A percentile compares a stretch with the other conserved stretches of the same genome.
These are phyloP conservation scores for Magnolia changhungtana DNA, from an alignment of 164 flowering plant genomes.

Conservation along the genomic window DNA sequence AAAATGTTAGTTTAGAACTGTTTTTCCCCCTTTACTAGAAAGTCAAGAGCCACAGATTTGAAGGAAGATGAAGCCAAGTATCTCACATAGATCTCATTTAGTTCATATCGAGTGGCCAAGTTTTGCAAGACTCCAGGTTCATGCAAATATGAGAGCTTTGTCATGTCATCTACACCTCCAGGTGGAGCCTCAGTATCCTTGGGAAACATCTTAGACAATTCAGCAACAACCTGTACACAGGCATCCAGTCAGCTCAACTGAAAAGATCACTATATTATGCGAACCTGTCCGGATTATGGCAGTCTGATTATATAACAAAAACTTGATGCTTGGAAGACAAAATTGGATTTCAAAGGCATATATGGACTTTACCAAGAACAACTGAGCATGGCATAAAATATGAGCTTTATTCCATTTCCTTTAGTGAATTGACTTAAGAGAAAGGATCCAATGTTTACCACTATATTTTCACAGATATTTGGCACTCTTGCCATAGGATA, in stretches of 20 bases:
- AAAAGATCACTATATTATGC: neutral
- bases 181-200: conserved; percentile 96
- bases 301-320: too few species aligned
- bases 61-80: neutral
- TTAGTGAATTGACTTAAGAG: too few species aligned
- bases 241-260: conserved; percentile 6
- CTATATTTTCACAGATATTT: too few species aligned
- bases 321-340: too few species aligned
- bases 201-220: conserved; percentile 75
- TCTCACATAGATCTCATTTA: conserved; percentile 97
- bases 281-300: neutral
- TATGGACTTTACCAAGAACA: too few species aligned
- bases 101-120: conserved; percentile 87
- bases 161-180: conserved; percentile 99
- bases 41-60: conserved; percentile 5
- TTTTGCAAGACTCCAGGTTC: conserved; percentile 97
- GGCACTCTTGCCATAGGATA: too few species aligned
- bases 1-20: neutral
- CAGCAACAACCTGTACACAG: conserved; percentile 61
- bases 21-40: neutral
- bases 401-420: too few species aligned
- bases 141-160: conserved; percentile 96
- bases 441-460: too few species aligned
- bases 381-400: too few species aligned
- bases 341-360: too few species aligned